A percentile compares a stretch with the other conserved stretches of the same genome.
Conservation (phyloP, 306 rosid species). For the Echinosophora koreensis region DNA sequence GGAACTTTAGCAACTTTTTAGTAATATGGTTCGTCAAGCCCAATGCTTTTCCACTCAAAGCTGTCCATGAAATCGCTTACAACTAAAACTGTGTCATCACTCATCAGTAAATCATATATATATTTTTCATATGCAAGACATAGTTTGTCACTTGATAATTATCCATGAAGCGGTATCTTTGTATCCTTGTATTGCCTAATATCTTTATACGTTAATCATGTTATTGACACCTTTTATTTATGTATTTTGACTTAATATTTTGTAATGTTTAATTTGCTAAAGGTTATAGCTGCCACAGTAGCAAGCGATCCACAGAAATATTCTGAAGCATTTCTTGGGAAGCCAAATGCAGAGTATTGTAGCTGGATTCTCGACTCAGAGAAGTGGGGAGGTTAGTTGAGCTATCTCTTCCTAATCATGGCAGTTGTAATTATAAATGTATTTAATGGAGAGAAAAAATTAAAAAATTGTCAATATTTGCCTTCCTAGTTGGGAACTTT, state of each 20-base stretch:
- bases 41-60: conserved; percentile 5
- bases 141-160: conserved; percentile 32
- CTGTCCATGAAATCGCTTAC: conserved; percentile 14
- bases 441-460: background rate
- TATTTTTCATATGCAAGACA: background rate
- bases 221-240: conserved; percentile 22
- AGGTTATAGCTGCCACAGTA: conserved; percentile 96
- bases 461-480: background rate
- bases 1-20: background rate
- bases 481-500: conserved; percentile 37
- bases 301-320: conserved; percentile 84
- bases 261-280: conserved; percentile 41
- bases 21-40: background rate
- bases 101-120: conserved; percentile 21
- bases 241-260: conserved; percentile 17
- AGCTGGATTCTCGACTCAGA: conserved; percentile 90
- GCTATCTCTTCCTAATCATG: conserved; percentile 16
- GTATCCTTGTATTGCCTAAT: conserved; percentile 9
- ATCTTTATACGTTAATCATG: conserved; percentile 22
- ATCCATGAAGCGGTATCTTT: conserved; percentile 15
- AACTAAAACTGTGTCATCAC: conserved; percentile 14
- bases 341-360: conserved; percentile 86
- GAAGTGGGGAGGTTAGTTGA: conserved; percentile 96
- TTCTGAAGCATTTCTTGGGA: conserved; percentile 91
- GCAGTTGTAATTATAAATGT: conserved; percentile 13